These are phyloP conservation scores for Pseudopyrenochaeta lycopersici DNA, from an alignment of 2,329 filamentous ascomycete genomes.

Conservation along the genomic window DNA sequence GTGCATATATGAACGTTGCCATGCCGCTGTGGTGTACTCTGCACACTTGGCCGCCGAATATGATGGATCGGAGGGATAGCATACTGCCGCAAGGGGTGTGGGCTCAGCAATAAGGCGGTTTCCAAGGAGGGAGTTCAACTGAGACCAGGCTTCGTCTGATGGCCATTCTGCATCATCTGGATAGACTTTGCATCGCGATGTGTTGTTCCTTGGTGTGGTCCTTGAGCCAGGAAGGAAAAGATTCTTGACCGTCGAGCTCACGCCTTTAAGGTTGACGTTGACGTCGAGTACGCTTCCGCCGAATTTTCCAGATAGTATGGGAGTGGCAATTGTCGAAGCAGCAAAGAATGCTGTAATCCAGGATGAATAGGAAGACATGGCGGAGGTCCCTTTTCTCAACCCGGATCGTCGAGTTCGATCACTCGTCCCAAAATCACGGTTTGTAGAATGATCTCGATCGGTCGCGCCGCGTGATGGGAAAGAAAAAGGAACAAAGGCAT, in stretches of 20 bases:
- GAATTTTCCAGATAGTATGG: conserved; percentile 18
- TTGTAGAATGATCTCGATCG: conserved; percentile 1
- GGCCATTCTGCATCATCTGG: conserved; percentile 61
- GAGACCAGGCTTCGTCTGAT: conserved; percentile 54
- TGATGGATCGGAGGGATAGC: conserved; percentile 41
- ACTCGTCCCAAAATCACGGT: not conserved
- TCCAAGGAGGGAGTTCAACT: conserved; percentile 53
- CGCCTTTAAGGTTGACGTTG: conserved; percentile 29
- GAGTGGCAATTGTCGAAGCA: conserved; percentile 27
- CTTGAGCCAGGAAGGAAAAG: conserved; percentile 30
- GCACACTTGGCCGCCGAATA: conserved; percentile 37
- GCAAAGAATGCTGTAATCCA: conserved; percentile 37
- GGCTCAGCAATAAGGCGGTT: conserved; percentile 37
- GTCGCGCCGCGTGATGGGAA: conserved; percentile 12
- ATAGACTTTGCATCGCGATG: conserved; percentile 58
- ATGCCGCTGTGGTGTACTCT: conserved; percentile 35
- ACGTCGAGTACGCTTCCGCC: conserved; percentile 16
- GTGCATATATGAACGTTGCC: conserved; percentile 45
- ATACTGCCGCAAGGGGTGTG: conserved; percentile 42
- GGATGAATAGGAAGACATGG: conserved; percentile 23
- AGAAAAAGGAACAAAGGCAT: conserved; percentile 1
- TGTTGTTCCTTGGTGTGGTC: conserved; percentile 17
- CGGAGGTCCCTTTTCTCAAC: conserved; percentile 2
- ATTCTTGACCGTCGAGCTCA: conserved; percentile 24
- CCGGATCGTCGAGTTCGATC: conserved; percentile 2